Base-by-base conservation (phyloP, 2,329 filamentous ascomycete genomes). In the Epichloe sylvatica region DNA sequence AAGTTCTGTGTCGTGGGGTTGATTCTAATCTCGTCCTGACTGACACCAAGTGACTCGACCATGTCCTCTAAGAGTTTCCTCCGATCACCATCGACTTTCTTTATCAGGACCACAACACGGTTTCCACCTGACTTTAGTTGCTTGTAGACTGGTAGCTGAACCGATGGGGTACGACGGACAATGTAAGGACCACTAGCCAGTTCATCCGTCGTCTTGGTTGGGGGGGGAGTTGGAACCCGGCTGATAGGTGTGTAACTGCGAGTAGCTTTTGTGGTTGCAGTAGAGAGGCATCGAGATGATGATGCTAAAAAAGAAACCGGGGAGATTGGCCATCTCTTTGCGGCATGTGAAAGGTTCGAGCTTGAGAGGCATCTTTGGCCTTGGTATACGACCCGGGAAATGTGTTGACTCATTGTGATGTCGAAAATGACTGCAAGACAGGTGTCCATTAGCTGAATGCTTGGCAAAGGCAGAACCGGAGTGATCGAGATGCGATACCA, bases 121-220 rank as follows among this genome's bases (percentile, higher is more conserved):
- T 86, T 92, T 13, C 87, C 86, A 47, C 88, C 88, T 12, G 80
- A 75, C 70, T 86, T 90, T 55, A 69, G 71, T 56, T 80, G 73
- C 15, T 81, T 72, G 69, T 97, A 98, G 42, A 97, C 77, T 23
- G 87, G 81, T 3, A 92, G 70, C 56, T 87, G 80, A 45, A 80
- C 77, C 37, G 78, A 82, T 1, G 73, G 69, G 3, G 87, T 91
- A 53, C 88, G 83, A 47, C 73, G 72, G 55, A 97, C 75, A 59
- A 81, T 75, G 71, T 89, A 95, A 11, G 78, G 75, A 23, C 57
- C 51, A 12, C 54, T 46, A 12, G 55, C 54, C 12, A 67, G 57
- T 45, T 67, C 57, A 36, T 63, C 57, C 8, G 52, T 45, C 0
- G 63, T 59, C 49, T 63, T 65, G 9, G 61, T 55, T 4, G 65